Percentiles rank a stretch among this genome's conserved stretches.
Evolutionary conservation across 1,139 yeast genomes (phyloP).

Genomic region (Debaryomyces psychrophilus): DNA sequence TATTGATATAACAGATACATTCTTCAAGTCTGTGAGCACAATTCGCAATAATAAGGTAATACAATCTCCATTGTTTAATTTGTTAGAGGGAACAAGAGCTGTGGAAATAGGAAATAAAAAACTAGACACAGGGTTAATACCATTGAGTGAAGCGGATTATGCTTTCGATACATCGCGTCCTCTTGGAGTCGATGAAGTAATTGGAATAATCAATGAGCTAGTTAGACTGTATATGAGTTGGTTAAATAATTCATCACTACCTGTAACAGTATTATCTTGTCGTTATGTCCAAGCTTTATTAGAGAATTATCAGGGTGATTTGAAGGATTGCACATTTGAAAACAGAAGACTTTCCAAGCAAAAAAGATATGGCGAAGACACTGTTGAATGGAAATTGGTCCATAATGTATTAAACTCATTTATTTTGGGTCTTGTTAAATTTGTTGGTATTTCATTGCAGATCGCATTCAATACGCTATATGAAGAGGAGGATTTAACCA

Average conservation of each 20-base stretch:
- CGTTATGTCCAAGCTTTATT: slow-evolving; percentile 61
- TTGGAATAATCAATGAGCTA: slow-evolving; percentile 50
- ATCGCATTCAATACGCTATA: slow-evolving; percentile 64
- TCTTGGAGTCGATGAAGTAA: slow-evolving; percentile 38
- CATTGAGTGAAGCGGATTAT: slow-evolving; percentile 42
- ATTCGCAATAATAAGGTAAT: slow-evolving; percentile 49
- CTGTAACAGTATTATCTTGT: slow-evolving; percentile 66
- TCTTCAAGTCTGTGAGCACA: slow-evolving; percentile 34
- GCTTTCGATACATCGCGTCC: slow-evolving; percentile 39
- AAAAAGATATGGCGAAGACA: slow-evolving; percentile 10
- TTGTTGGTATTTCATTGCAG: slow-evolving; percentile 51
- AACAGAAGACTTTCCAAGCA: slow-evolving; percentile 20
- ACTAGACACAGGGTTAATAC: slow-evolving; percentile 64
- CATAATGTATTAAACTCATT: slow-evolving; percentile 53
- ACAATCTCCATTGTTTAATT: slow-evolving; percentile 55
- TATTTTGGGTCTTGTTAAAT: slow-evolving; percentile 53
- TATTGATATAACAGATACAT: slow-evolving; percentile 48
- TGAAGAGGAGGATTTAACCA: slow-evolving; percentile 76
- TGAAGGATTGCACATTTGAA: slow-evolving; percentile 24
- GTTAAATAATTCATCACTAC: slow-evolving; percentile 63
- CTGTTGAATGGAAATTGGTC: slow-evolving; percentile 32
- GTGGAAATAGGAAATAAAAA: slow-evolving; percentile 64
- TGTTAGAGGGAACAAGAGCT: slow-evolving; percentile 77
- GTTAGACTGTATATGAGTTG: slow-evolving; percentile 55
- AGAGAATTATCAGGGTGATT: slow-evolving; percentile 34